Evolutionary conservation across 768 basidiomycete genomes (phyloP), one percentile per base, ranked within the genome.

Genomic region (Agaricus bisporus): DNA sequence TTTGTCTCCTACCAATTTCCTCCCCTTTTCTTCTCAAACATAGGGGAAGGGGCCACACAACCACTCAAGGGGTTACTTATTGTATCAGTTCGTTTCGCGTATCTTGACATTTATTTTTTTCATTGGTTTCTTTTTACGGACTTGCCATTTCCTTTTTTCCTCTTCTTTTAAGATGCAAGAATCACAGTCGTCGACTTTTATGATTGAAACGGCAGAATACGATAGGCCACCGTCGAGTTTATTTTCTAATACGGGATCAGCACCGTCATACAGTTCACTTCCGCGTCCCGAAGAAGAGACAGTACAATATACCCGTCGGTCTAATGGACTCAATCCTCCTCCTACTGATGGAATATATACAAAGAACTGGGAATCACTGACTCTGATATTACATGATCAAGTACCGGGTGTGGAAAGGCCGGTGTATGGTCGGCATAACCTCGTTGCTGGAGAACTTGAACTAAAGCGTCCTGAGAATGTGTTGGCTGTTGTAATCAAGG

Each of bases 301-400:
- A 4, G 56, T 77, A 18, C 68, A 71, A 22, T 71, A 63, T 32
- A 72, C 69, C 0, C 74, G 72, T 1, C 69, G 73, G 18, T 60
- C 7, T 11, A 32, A 60, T 25, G 65, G 66, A 7, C 51, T 55
- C 12, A 37, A 56, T 10, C 51, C 46, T 17, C 46, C 62, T 14
- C 51, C 50, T 26, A 47, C 50, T 26, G 49, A 56, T 3, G 68
- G 69, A 29, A 67, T 59, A 17, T 64, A 69, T 48, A 61, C 64
- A 4, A 67, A 65, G 46, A 48, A 59, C 9, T 74, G 71, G 70
- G 62, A 64, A 7, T 63, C 67, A 39, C 65, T 65, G 7, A 73
- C 68, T 0, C 56, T 77, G 22, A 69, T 72, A 15, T 63, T 75
- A 41, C 65, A 66, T 41, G 68, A 70, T 45, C 73, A 74, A 53